A percentile compares a stretch with the other conserved stretches of the same genome.
These are phyloP conservation scores for Ustilago lituana DNA, from an alignment of 1,284 basidiomycete species.

Conservation along the genomic window DNA sequence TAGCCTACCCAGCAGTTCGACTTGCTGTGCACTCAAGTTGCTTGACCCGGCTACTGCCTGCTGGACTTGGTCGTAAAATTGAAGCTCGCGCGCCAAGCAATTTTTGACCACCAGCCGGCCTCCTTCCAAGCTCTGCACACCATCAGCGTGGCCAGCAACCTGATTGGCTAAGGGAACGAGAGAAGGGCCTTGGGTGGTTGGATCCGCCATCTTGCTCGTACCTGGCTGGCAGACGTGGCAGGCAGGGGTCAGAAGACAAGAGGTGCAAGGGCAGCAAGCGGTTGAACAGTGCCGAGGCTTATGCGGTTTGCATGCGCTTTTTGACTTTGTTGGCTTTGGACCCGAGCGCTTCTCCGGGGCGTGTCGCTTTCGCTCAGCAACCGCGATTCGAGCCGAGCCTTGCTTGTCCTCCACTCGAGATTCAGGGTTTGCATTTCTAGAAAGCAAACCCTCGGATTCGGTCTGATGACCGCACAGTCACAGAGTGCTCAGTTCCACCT, in stretches of 20 bases:
- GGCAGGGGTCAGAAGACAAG: too few species aligned
- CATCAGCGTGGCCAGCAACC: slow-evolving; percentile 85
- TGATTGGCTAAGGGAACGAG: slow-evolving; percentile 73
- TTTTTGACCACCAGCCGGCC: slow-evolving; percentile 86
- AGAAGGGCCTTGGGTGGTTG: background rate
- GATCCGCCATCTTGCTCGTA: background rate
- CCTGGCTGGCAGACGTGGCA: too few species aligned
- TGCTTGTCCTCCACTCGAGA: too few species aligned
- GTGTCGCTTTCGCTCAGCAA: too few species aligned
- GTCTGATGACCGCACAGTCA: too few species aligned
- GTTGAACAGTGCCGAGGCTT: slow-evolving; percentile 3
- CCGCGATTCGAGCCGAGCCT: too few species aligned
- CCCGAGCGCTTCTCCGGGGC: background rate
- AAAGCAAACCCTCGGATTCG: too few species aligned
- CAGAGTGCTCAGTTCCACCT: too few species aligned
- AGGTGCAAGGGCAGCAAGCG: background rate
- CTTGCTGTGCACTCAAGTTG: background rate
- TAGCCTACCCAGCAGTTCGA: slow-evolving; percentile 18
- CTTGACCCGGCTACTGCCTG: slow-evolving; percentile 66
- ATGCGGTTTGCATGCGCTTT: background rate
- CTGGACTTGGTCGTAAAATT: slow-evolving; percentile 79
- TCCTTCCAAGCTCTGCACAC: slow-evolving; percentile 77
- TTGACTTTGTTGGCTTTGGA: background rate
- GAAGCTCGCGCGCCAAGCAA: slow-evolving; percentile 77
- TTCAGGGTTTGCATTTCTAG: too few species aligned